Evolutionary conservation across 352 stramenopile genomes (phyloP).

Genomic region (Globisporangium viniferum): DNA sequence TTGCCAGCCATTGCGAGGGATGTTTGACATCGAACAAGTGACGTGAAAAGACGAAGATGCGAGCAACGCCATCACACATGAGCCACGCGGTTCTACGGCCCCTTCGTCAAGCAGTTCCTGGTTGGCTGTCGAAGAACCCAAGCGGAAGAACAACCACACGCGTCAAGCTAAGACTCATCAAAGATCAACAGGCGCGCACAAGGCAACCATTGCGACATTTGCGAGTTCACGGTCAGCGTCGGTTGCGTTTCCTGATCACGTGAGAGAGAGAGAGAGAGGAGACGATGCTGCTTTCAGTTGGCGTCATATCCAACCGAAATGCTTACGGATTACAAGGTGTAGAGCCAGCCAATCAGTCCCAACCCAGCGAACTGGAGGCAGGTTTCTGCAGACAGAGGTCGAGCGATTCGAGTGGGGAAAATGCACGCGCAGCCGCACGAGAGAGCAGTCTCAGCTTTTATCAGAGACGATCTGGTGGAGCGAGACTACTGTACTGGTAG

Average conservation of each 20-base stretch:
- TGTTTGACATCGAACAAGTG: not conserved
- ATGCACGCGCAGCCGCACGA: too few species aligned
- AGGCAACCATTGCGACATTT: too few species aligned
- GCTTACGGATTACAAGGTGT: not conserved
- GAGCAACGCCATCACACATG: not conserved
- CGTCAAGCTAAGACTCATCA: too few species aligned
- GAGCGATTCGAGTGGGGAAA: too few species aligned
- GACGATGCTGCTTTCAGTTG: not conserved
- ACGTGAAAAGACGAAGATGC: not conserved
- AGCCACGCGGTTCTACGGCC: not conserved
- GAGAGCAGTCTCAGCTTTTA: too few species aligned
- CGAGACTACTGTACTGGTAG: too few species aligned
- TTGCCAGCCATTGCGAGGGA: not conserved
- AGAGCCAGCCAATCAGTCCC: not conserved
- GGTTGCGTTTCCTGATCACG: not conserved
- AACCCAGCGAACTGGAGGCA: not conserved
- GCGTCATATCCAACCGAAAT: not conserved
- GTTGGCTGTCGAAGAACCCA: too few species aligned
- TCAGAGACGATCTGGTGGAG: too few species aligned
- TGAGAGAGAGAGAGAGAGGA: not conserved
- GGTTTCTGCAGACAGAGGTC: too few species aligned
- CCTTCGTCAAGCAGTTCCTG: not conserved
- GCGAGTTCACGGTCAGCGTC: too few species aligned
- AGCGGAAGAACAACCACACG: too few species aligned
- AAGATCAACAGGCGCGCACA: too few species aligned